Conservation (phyloP, 2,329 filamentous ascomycete genomes). For the Ophiostoma sp. region DNA sequence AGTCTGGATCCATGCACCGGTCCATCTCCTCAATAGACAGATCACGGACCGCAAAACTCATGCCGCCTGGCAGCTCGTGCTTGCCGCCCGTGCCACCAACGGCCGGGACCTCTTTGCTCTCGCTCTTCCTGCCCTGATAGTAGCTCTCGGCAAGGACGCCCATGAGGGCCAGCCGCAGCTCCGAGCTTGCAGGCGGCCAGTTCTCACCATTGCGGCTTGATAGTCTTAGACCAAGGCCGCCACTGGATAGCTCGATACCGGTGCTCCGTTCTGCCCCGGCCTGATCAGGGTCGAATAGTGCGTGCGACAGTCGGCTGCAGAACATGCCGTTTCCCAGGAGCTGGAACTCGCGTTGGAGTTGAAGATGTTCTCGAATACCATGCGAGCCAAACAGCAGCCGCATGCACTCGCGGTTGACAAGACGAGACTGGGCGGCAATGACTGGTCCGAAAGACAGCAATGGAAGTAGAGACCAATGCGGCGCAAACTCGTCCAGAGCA, state of each 20-base stretch:
- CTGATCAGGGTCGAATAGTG: slow-evolving; percentile 81
- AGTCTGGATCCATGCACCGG: slow-evolving; percentile 77
- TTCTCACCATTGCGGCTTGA: slow-evolving; percentile 66
- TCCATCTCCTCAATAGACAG: slow-evolving; percentile 76
- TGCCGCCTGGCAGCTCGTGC: slow-evolving; percentile 61
- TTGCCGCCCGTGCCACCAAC: slow-evolving; percentile 21
- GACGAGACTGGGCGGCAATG: slow-evolving; percentile 69
- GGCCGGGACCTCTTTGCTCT: neutral
- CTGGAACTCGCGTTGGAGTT: slow-evolving; percentile 76
- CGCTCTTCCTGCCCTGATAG: slow-evolving; percentile 13
- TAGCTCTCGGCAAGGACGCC: slow-evolving; percentile 80
- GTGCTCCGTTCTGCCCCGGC: slow-evolving; percentile 71
- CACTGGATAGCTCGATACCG: slow-evolving; percentile 67
- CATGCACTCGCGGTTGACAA: slow-evolving; percentile 77
- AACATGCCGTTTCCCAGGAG: slow-evolving; percentile 85
- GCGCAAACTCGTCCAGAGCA: slow-evolving; percentile 42
- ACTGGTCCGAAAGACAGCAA: slow-evolving; percentile 75
- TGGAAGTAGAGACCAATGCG: slow-evolving; percentile 61
- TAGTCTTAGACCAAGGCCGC: slow-evolving; percentile 79
- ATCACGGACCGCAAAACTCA: slow-evolving; percentile 83
- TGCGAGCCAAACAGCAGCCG: slow-evolving; percentile 73
- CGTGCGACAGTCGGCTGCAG: slow-evolving; percentile 73
- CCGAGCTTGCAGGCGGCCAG: slow-evolving; percentile 94
- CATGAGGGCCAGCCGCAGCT: slow-evolving; percentile 85
- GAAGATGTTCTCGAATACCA: slow-evolving; percentile 68